A percentile compares a stretch with the other conserved stretches of the same genome.
Conservation (phyloP, 805 yeast species). For the Isabelozyma heimii region DNA sequence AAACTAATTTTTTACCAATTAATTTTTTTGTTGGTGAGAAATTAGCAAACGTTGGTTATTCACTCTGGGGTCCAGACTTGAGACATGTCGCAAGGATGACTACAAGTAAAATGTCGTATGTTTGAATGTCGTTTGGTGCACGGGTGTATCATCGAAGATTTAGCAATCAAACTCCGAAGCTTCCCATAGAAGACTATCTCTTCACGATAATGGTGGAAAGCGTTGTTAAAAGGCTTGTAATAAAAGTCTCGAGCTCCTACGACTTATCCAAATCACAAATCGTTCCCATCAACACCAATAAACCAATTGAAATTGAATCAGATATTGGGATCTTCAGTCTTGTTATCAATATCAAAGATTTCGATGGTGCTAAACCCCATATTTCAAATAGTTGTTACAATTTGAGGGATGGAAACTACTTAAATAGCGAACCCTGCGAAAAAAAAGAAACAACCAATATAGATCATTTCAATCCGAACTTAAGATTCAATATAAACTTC, state of each 20-base stretch:
- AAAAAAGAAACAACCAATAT: conserved; percentile 10
- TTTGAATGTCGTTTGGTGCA: neutral
- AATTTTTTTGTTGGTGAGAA: neutral
- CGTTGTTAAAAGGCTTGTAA: conserved; percentile 28
- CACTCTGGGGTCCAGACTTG: neutral
- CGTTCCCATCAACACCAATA: conserved; percentile 45
- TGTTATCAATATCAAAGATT: conserved; percentile 44
- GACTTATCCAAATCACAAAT: conserved; percentile 16
- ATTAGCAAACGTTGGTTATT: neutral
- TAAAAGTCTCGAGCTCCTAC: conserved; percentile 28
- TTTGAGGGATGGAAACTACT: conserved; percentile 21
- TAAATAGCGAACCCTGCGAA: conserved; percentile 30
- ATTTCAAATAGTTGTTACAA: conserved; percentile 28
- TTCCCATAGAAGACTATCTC: neutral
- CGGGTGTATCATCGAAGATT: neutral
- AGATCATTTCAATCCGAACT: conserved; percentile 18
- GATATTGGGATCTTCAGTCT: conserved; percentile 38
- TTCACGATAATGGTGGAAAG: conserved; percentile 1
- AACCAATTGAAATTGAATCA: conserved; percentile 33
- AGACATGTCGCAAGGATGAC: neutral
- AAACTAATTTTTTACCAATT: too few species aligned
- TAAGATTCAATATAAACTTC: conserved; percentile 34
- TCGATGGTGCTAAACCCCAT: conserved; percentile 43
- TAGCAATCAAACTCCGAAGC: neutral
- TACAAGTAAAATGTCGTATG: neutral